Evolutionary conservation across 306 rosid species (phyloP).

Genomic region (Gastrolobium villosum): DNA sequence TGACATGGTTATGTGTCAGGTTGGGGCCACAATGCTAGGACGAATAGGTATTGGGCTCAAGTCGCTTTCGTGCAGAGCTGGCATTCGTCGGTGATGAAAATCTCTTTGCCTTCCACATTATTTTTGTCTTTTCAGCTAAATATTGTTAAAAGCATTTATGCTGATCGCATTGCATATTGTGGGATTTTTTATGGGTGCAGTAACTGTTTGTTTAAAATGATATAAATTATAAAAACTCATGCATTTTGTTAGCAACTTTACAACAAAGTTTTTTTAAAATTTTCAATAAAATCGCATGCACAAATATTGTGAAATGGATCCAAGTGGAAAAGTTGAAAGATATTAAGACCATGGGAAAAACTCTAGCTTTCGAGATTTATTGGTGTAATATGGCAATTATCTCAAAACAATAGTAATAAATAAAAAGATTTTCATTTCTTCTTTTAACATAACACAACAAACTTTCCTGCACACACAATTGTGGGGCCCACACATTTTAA

Average conservation of each 20-base stretch:
- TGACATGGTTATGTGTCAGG: conserved; percentile 35
- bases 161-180: too few species aligned
- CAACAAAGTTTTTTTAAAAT: too few species aligned
- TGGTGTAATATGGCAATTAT: background rate
- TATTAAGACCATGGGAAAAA: background rate
- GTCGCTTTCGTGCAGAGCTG: conserved; percentile 35
- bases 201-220: too few species aligned
- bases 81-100: conserved; percentile 16
- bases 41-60: background rate
- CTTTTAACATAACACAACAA: too few species aligned
- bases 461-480: too few species aligned
- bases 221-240: too few species aligned
- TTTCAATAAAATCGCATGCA: background rate
- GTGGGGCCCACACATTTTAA: too few species aligned
- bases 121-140: background rate
- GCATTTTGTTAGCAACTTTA: too few species aligned
- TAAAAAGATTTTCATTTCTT: too few species aligned
- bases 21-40: conserved; percentile 15
- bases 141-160: too few species aligned
- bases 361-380: background rate
- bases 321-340: background rate
- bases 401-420: too few species aligned
- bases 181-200: too few species aligned
- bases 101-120: background rate
- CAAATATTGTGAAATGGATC: background rate